These are phyloP conservation scores for Shiraia bambusicola DNA, from an alignment of 2,329 filamentous ascomycete genomes.

Conservation along the genomic window DNA sequence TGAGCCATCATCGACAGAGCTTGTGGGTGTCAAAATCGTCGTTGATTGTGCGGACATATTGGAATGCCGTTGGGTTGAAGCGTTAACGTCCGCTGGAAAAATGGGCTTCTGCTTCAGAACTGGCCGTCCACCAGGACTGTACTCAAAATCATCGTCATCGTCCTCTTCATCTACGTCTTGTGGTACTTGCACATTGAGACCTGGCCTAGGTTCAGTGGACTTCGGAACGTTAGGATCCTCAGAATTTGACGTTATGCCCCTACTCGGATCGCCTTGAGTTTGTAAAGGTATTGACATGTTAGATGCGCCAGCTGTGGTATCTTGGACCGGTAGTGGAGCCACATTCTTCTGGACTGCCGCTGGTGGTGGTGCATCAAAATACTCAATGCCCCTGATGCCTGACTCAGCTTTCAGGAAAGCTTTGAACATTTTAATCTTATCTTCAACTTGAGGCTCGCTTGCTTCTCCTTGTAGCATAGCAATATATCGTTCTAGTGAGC, in stretches of 20 bases:
- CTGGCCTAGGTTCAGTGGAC: slow-evolving; percentile 4
- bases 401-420: slow-evolving; percentile 48
- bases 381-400: slow-evolving; percentile 47
- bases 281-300: not conserved
- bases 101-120: slow-evolving; percentile 37
- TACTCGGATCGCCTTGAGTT: not conserved
- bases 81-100: slow-evolving; percentile 13
- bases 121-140: slow-evolving; percentile 58
- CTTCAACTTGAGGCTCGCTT: slow-evolving; percentile 48
- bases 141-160: slow-evolving; percentile 38
- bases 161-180: not conserved
- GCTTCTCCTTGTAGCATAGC: slow-evolving; percentile 57
- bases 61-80: slow-evolving; percentile 16
- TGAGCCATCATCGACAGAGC: slow-evolving; percentile 35
- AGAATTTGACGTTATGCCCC: not conserved
- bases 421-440: slow-evolving; percentile 57
- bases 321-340: not conserved
- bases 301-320: not conserved
- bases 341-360: not conserved
- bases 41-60: slow-evolving; percentile 29
- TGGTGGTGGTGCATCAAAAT: slow-evolving; percentile 33
- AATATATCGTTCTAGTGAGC: slow-evolving; percentile 57
- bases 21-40: slow-evolving; percentile 39
- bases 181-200: slow-evolving; percentile 24
- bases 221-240: not conserved